These are phyloP conservation scores for Boletus sp. DNA, from an alignment of 768 basidiomycete species.

Conservation along the genomic window DNA sequence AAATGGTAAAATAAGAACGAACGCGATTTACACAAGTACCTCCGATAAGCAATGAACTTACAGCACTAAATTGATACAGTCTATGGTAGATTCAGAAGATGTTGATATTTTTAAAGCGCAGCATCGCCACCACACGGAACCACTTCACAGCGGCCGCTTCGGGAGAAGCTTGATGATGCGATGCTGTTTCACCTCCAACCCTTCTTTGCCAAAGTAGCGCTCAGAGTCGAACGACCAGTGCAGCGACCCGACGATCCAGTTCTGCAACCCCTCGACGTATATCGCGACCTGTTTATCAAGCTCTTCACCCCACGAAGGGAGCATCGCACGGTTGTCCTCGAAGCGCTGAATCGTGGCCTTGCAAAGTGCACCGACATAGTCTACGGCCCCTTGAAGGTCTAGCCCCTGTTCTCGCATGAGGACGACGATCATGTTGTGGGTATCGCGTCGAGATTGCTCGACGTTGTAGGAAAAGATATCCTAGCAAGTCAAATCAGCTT, in stretches of 20 bases:
- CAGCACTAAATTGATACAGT: constrained; percentile 7
- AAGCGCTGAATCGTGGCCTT: constrained; percentile 52
- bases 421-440: constrained; percentile 71
- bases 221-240: constrained; percentile 72
- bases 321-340: constrained; percentile 38
- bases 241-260: constrained; percentile 70
- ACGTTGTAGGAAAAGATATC: constrained; percentile 76
- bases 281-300: constrained; percentile 54
- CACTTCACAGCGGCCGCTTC: constrained; percentile 22
- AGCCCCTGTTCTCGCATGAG: constrained; percentile 60
- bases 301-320: constrained; percentile 63
- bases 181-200: constrained; percentile 50
- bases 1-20: constrained; percentile 13
- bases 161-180: constrained; percentile 52
- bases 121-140: not conserved
- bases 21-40: not conserved
- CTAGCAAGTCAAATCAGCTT: constrained; percentile 30
- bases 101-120: not conserved
- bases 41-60: not conserved
- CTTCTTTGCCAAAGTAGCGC: constrained; percentile 64
- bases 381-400: constrained; percentile 57
- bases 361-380: constrained; percentile 63
- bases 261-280: constrained; percentile 61
- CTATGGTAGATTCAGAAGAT: constrained; percentile 5
- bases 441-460: constrained; percentile 66